Conservation (phyloP, 2,329 filamentous ascomycete species). For the Fusarium austroafricanum region DNA sequence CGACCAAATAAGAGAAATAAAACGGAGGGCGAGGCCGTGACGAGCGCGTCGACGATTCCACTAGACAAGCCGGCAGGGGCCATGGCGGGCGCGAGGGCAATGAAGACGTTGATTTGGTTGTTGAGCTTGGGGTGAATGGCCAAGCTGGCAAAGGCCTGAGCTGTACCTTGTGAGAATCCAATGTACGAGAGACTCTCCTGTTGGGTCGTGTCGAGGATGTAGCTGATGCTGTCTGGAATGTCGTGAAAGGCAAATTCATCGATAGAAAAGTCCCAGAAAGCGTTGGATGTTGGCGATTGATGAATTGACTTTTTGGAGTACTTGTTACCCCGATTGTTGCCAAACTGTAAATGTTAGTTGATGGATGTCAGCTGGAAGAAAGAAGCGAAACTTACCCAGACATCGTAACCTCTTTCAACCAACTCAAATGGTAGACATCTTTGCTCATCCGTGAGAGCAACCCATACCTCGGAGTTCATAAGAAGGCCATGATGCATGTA, state of each 20-base stretch:
- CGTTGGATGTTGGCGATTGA: conserved; percentile 75
- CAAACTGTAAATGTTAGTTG: conserved; percentile 69
- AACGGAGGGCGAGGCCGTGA: conserved; percentile 93
- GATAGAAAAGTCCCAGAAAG: conserved; percentile 98
- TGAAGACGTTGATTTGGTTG: conserved; percentile 93
- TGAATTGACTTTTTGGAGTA: conserved; percentile 95
- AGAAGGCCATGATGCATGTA: conserved; percentile 96
- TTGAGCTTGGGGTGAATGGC: conserved; percentile 94
- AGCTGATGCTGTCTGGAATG: conserved; percentile 93
- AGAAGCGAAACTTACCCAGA: conserved; percentile 75
- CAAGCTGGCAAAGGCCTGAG: conserved; percentile 93
- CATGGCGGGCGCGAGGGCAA: conserved; percentile 96
- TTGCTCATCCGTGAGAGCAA: conserved; percentile 87
- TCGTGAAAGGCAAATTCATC: conserved; percentile 98
- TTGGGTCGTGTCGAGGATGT: conserved; percentile 85
- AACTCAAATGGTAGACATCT: conserved; percentile 89
- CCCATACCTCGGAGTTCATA: conserved; percentile 99
- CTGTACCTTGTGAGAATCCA: conserved; percentile 96
- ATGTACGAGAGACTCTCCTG: conserved; percentile 92
- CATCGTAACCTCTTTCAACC: conserved; percentile 92
- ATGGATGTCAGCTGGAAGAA: not conserved
- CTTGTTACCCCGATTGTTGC: conserved; percentile 98
- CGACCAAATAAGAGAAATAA: conserved; percentile 93
- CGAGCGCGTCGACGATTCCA: conserved; percentile 89
- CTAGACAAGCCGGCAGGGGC: conserved; percentile 91